Evolutionary conservation across 352 stramenopile genomes (phyloP), one percentile per base, ranked within the genome.

Genomic region (Elongisporangium senticosum): DNA sequence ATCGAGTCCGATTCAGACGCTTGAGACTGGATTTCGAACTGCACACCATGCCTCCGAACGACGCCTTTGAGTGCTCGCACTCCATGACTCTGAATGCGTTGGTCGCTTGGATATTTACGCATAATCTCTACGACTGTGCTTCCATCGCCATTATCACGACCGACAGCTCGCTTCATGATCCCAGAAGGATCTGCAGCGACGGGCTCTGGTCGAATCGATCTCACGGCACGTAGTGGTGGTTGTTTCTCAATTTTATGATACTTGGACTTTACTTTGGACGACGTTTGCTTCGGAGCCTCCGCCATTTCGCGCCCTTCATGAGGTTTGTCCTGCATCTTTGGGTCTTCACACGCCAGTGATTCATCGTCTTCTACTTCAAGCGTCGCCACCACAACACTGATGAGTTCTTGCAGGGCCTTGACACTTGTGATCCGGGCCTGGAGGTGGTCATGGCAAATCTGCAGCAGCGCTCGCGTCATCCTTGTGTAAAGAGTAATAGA

Each of bases 161-260:
- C 64, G 14, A 87, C 50, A 3, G 76, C 79, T 39, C 79, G 72
- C 17, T 77, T 71, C 68, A 89, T 81, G 54, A 82, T 74, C 1
- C 68, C 70, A 0, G 72, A 69, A 5, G 74, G 63, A 58, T 85
- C 72, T 0, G 71, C 56, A 2, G 67, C 68, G 3, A 58, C 24
- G n/a, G 39, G 13, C 33, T 43, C 33, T 17, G 33, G 11, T 43
- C 33, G 33, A 43, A 4, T 43, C 8, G 33, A 10, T 43, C 33
- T 17, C 33, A 43, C 13, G 11, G 33, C 1, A 17, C 7, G 33
- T 0, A 4, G 10, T 43, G 33, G 11, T 17, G 33, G 33, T 17
- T 43, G 33, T 17, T 43, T 43, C 33, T 17, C 11, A 5, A 10
- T 4, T 43, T 17, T 43, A 7, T 43, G 8, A 5, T 6, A 17